Percentiles rank a stretch among this genome's conserved stretches.
Conservation (phyloP, 768 basidiomycete genomes). For the Termitomyces sp. region DNA sequence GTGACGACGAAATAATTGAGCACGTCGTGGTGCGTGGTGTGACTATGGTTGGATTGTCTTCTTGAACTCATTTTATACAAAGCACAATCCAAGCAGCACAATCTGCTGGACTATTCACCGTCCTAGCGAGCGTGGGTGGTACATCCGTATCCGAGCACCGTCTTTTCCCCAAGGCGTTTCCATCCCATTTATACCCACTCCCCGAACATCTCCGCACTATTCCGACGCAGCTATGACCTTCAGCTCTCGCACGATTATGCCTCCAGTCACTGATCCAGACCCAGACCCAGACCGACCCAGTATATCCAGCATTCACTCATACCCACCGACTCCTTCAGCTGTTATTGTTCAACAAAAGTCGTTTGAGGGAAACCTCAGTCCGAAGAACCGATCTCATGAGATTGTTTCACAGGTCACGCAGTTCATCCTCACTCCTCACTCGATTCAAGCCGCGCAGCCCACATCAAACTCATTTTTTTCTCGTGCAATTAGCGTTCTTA, state of each 20-base stretch:
- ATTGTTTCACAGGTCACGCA: slow-evolving; percentile 39
- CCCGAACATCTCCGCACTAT: slow-evolving; percentile 39
- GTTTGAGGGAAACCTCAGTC: slow-evolving; percentile 21
- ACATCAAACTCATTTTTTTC: slow-evolving; percentile 39
- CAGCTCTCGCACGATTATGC: slow-evolving; percentile 42
- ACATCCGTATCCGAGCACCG: slow-evolving; percentile 70
- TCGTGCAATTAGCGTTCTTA: slow-evolving; percentile 43
- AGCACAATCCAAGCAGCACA: slow-evolving; percentile 66
- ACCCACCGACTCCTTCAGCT: slow-evolving; percentile 48
- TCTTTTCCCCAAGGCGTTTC: slow-evolving; percentile 57
- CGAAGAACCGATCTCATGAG: slow-evolving; percentile 16
- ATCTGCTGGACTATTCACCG: slow-evolving; percentile 74
- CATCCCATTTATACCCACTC: slow-evolving; percentile 49
- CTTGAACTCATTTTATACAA: not conserved
- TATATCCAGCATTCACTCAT: slow-evolving; percentile 46
- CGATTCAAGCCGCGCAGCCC: slow-evolving; percentile 27
- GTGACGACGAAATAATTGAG: slow-evolving; percentile 72
- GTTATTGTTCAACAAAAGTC: slow-evolving; percentile 22
- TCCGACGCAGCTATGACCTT: slow-evolving; percentile 48
- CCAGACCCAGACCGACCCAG: slow-evolving; percentile 19
- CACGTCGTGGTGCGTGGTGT: slow-evolving; percentile 55
- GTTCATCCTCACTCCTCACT: slow-evolving; percentile 47
- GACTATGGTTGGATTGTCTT: not conserved
- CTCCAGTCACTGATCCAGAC: slow-evolving; percentile 7
- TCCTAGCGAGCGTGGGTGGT: slow-evolving; percentile 73